Evolutionary conservation across 306 rosid genomes (phyloP).

Genomic region (Cucumis melo): DNA sequence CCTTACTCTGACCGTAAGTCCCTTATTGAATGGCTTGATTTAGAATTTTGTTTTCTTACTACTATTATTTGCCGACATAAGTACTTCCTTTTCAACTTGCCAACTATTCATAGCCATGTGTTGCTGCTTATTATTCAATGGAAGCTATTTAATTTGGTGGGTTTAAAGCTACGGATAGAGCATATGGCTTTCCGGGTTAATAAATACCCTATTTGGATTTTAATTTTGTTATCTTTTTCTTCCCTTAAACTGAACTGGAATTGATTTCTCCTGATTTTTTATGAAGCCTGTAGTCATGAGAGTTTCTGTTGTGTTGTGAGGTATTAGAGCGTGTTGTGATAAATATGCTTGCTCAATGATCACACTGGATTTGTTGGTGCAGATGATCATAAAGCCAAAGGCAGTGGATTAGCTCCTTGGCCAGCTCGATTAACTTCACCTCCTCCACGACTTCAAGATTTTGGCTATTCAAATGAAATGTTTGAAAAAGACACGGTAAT

Average conservation of each 20-base stretch:
- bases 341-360: background rate
- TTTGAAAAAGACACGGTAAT: conserved; percentile 81
- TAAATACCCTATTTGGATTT: background rate
- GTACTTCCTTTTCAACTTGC: background rate
- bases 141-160: background rate
- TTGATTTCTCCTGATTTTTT: background rate
- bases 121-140: background rate
- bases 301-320: background rate
- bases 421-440: conserved; percentile 77
- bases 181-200: background rate
- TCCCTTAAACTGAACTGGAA: background rate
- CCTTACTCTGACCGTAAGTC: conserved; percentile 72
- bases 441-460: conserved; percentile 91
- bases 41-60: background rate
- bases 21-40: conserved; percentile 11
- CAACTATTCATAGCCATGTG: background rate
- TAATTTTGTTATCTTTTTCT: background rate
- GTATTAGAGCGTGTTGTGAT: too few relatives aligned
- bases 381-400: conserved; percentile 61
- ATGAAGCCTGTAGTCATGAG: background rate
- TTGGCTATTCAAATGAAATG: conserved; percentile 75
- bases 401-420: conserved; percentile 92
- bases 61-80: background rate
- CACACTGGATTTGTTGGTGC: conserved; percentile 23
- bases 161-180: background rate